Base-by-base conservation (phyloP, 305 asterid genomes). In the Solanum aculeatissimum region DNA sequence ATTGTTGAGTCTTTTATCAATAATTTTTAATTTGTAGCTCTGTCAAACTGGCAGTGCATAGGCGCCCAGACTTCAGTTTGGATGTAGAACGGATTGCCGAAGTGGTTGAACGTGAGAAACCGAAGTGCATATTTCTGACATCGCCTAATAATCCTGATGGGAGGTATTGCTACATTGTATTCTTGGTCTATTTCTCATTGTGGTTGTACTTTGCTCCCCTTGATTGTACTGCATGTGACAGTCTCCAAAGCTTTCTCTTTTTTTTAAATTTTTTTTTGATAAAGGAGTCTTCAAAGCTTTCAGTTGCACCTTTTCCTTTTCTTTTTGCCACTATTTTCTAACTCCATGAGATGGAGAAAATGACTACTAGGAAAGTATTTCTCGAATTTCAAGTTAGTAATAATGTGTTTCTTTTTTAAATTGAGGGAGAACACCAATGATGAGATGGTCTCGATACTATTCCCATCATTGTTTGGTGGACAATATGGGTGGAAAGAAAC, bases 121-220 rank as follows among this genome's bases (percentile, higher is more conserved):
- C 99, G 1, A 97, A 95, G 89, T 93, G 98, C 86, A 93, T 97
- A 90, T 95, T 97, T 86, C 88, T 97, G 85, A 97, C 98, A 72
- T 97, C 99, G n/a, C 98, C 99, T 60, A 95, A 97, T 91, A 97
- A 97, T 89, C 99, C 99, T 71, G 99, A 97, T 92, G 98, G 98
- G 88, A 97, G 99, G 99, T 95, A 87, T 42, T 65, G 84, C 86
- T 87, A 23, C 47, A 47, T 75, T 82, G 62, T 51, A 27, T 71
- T 29, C 54, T 3, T 71, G 11, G 66, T 25, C 65, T 60, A 55
- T 43, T 63, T 85, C 55, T 69, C 43, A 47, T 62, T 19, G 7
- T 78, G 1, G 83, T 53, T 78, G 66, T 78, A 77, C 47, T 51
- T 77, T 77, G 65, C 29, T 77, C 45, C 58, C 6, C 47, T 29